Conservation (phyloP, 257 asterid species). For the Eucommia ulmoides region DNA sequence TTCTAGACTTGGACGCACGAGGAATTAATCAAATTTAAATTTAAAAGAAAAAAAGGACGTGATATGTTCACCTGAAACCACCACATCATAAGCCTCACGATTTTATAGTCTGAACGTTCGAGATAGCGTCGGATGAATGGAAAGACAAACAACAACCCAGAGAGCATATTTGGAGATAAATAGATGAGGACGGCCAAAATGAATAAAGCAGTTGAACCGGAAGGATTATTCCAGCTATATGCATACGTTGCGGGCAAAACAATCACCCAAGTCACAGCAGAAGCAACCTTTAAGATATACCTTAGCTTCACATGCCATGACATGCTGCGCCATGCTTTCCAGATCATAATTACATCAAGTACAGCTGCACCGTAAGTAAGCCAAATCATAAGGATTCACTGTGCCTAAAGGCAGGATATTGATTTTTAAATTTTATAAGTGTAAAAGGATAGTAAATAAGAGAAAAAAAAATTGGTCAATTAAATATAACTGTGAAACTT, state of each 20-base stretch:
- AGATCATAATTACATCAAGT: constrained; percentile 66
- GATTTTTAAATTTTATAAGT: too few relatives aligned
- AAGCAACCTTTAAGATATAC: constrained; percentile 58
- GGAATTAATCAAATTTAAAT: constrained; percentile 11
- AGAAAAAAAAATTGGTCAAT: neutral
- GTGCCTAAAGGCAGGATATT: too few relatives aligned
- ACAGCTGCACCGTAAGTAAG: constrained; percentile 39
- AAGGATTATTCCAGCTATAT: constrained; percentile 66
- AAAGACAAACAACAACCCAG: constrained; percentile 62
- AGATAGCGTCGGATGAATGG: constrained; percentile 81
- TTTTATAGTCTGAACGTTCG: constrained; percentile 77
- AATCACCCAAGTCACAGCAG: constrained; percentile 83
- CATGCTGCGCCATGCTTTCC: constrained; percentile 87
- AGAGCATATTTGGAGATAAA: constrained; percentile 87
- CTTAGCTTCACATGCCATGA: constrained; percentile 79
- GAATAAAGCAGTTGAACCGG: constrained; percentile 79
- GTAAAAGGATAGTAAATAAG: neutral
- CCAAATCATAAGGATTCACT: neutral
- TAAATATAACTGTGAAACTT: too few relatives aligned
- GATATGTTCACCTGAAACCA: constrained; percentile 87
- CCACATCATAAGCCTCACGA: constrained; percentile 95
- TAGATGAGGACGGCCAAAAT: constrained; percentile 67
- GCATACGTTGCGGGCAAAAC: constrained; percentile 91
- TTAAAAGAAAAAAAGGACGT: constrained; percentile 6
- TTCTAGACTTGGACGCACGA: too few relatives aligned